Conservation (phyloP, 805 yeast species). For the Candida mattraensis region DNA sequence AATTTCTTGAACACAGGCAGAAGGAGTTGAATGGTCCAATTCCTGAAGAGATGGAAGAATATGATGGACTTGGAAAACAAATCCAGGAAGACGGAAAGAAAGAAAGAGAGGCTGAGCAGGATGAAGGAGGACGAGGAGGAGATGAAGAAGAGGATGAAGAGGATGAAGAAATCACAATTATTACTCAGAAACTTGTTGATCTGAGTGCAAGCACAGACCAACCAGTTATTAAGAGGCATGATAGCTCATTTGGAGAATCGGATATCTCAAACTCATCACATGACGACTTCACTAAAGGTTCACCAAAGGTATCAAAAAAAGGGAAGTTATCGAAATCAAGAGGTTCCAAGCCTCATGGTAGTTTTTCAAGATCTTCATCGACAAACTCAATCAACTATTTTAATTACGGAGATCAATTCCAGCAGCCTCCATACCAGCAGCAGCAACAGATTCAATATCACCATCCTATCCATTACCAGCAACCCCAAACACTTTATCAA, state of each 20-base stretch:
- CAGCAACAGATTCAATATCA: constrained; percentile 10
- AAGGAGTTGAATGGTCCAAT: constrained; percentile 2
- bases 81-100: background rate
- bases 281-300: constrained; percentile 7
- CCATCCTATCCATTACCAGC: constrained; percentile 11
- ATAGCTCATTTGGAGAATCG: constrained; percentile 6
- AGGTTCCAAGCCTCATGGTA: constrained; percentile 3
- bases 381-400: constrained; percentile 16
- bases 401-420: constrained; percentile 8
- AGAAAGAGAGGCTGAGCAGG: constrained; percentile 2
- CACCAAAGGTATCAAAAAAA: constrained; percentile 2
- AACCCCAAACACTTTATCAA: constrained; percentile 7
- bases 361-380: constrained; percentile 19
- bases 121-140: constrained; percentile 3
- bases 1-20: constrained; percentile 13
- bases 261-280: constrained; percentile 10
- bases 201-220: constrained; percentile 1
- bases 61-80: constrained; percentile 10
- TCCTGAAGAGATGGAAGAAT: constrained; percentile 2
- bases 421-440: constrained; percentile 4
- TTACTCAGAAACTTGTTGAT: constrained; percentile 9
- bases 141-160: constrained; percentile 13
- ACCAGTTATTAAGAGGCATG: background rate
- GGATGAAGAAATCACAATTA: constrained; percentile 15
- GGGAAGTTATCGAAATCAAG: constrained; percentile 1